These are phyloP conservation scores for Cucurbita argyrosperma DNA, from an alignment of 306 rosid genomes.

Conservation along the genomic window DNA sequence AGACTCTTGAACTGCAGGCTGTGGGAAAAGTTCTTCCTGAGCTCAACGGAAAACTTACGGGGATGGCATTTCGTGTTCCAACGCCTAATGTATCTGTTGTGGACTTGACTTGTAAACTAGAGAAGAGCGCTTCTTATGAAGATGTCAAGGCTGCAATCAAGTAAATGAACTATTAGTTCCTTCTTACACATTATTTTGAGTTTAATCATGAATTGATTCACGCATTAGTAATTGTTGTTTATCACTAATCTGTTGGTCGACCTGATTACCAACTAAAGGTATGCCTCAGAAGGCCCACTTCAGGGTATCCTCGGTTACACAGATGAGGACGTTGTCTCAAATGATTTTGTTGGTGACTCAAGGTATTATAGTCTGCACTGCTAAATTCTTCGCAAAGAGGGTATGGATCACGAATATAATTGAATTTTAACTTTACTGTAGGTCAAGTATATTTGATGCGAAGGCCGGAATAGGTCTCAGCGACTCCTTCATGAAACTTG, in stretches of 20 bases:
- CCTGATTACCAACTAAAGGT: constrained; percentile 20
- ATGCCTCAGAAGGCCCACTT: constrained; percentile 74
- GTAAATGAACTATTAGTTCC: constrained; percentile 17
- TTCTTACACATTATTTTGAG: neutral
- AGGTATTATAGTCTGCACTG: constrained; percentile 22
- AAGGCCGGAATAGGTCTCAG: constrained; percentile 93
- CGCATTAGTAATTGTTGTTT: neutral
- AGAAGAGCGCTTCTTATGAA: constrained; percentile 73
- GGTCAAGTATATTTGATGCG: constrained; percentile 92
- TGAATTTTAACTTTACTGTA: constrained; percentile 4
- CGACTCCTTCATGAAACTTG: constrained; percentile 54
- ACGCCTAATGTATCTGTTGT: constrained; percentile 92
- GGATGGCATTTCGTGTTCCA: constrained; percentile 98
- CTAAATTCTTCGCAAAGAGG: too few species aligned
- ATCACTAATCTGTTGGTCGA: neutral
- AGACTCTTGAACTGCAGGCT: constrained; percentile 32
- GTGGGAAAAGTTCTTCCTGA: constrained; percentile 97
- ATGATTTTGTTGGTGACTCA: constrained; percentile 86
- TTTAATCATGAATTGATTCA: neutral
- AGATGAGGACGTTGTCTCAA: constrained; percentile 90
- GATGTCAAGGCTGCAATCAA: constrained; percentile 80
- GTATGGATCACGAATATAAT: neutral
- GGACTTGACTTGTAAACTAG: constrained; percentile 83
- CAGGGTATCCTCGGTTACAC: constrained; percentile 93
- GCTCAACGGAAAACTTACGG: constrained; percentile 91